These are phyloP conservation scores for Suillus discolor DNA, from an alignment of 768 basidiomycete genomes.

Conservation along the genomic window DNA sequence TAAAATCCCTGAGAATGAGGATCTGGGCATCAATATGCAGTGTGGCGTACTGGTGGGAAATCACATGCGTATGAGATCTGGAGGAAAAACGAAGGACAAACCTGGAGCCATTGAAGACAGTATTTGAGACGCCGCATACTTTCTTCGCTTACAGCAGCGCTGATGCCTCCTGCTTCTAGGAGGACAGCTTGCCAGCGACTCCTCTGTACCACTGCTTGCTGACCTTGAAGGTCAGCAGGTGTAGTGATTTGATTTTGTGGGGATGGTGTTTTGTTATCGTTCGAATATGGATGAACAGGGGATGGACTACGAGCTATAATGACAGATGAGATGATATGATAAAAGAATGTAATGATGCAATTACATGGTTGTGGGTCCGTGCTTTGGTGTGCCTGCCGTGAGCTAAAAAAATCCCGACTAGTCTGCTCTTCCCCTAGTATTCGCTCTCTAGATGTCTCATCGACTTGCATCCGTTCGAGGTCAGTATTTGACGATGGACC, in stretches of 20 bases:
- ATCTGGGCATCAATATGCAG: conserved; percentile 88
- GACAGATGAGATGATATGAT: conserved; percentile 7
- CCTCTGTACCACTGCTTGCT: conserved; percentile 65
- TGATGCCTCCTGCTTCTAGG: conserved; percentile 83
- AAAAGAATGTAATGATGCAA: conserved; percentile 1
- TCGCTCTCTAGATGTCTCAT: conserved; percentile 13
- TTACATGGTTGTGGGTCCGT: conserved; percentile 10
- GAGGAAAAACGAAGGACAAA: conserved; percentile 34
- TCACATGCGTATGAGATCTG: background rate
- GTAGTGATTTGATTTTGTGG: conserved; percentile 23
- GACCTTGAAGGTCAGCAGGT: conserved; percentile 23
- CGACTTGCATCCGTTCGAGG: conserved; percentile 30
- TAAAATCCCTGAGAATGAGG: conserved; percentile 80
- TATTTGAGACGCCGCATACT: conserved; percentile 86
- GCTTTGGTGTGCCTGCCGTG: conserved; percentile 6
- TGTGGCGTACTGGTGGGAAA: conserved; percentile 70
- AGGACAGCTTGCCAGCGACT: conserved; percentile 86
- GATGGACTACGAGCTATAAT: conserved; percentile 10
- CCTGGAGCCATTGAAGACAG: conserved; percentile 87
- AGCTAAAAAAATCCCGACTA: conserved; percentile 1
- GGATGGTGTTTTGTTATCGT: conserved; percentile 25
- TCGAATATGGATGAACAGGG: background rate
- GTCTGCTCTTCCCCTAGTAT: conserved; percentile 4
- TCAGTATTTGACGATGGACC: conserved; percentile 41
- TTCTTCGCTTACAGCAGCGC: conserved; percentile 89